These are phyloP conservation scores for Beauveria bassiana DNA, from an alignment of 2,329 filamentous ascomycete genomes.

Conservation along the genomic window DNA sequence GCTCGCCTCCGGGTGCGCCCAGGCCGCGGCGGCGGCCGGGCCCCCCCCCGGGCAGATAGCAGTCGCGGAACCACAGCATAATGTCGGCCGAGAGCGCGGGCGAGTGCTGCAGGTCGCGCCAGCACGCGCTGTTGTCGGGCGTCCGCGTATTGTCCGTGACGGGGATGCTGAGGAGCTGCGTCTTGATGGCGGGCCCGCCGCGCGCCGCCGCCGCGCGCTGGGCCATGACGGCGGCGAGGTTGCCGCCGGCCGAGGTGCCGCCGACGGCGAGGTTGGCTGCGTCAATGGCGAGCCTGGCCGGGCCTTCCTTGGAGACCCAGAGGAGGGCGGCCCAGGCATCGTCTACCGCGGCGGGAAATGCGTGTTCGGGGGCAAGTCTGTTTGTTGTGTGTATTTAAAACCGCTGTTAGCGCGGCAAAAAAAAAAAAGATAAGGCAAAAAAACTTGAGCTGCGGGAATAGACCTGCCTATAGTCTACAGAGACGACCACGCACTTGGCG, in stretches of 20 bases:
- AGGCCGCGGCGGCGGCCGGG: slow-evolving; percentile 22
- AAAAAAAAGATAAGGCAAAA: background rate
- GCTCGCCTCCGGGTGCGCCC: slow-evolving; percentile 44
- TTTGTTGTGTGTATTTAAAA: background rate
- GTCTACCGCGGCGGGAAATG: slow-evolving; percentile 43
- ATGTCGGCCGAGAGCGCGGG: slow-evolving; percentile 46
- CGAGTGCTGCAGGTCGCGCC: slow-evolving; percentile 41
- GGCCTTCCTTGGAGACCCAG: slow-evolving; percentile 26
- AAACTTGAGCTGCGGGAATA: too few species aligned
- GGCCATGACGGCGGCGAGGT: slow-evolving; percentile 8
- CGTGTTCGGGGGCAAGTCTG: slow-evolving; percentile 40
- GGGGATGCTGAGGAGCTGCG: slow-evolving; percentile 49
- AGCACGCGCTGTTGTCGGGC: slow-evolving; percentile 31
- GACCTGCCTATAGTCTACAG: slow-evolving; percentile 7
- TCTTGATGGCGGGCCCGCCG: slow-evolving; percentile 15
- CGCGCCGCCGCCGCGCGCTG: background rate
- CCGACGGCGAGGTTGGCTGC: slow-evolving; percentile 36
- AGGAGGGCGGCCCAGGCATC: slow-evolving; percentile 45
- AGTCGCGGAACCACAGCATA: slow-evolving; percentile 53
- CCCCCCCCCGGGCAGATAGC: slow-evolving; percentile 44
- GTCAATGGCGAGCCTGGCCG: slow-evolving; percentile 23
- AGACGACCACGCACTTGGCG: slow-evolving; percentile 11
- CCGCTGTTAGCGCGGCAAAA: background rate
- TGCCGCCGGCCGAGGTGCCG: slow-evolving; percentile 28
- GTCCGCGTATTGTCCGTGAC: slow-evolving; percentile 51